These are phyloP conservation scores for Pluteus cervinus DNA, from an alignment of 768 basidiomycete genomes.

Conservation along the genomic window DNA sequence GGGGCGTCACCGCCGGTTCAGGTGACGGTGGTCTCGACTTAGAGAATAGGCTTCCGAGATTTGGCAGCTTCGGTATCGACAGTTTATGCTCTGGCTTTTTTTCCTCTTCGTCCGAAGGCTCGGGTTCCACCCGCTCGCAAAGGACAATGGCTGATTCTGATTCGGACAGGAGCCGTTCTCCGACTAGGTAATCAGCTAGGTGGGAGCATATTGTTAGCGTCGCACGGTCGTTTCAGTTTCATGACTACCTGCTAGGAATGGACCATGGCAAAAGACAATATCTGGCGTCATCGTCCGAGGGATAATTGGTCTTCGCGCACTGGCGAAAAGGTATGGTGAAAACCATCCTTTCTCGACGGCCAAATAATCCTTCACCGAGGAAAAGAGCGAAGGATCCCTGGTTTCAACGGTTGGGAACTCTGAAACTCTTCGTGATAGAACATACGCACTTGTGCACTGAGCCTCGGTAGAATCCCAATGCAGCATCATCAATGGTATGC, in stretches of 20 bases:
- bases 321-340: constrained; percentile 60
- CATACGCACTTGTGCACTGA: constrained; percentile 46
- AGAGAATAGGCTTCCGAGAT: constrained; percentile 35
- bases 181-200: constrained; percentile 55
- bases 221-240: background rate
- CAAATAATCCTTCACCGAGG: constrained; percentile 56
- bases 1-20: constrained; percentile 34
- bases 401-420: constrained; percentile 4
- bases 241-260: constrained; percentile 46
- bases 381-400: constrained; percentile 53
- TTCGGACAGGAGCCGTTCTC: constrained; percentile 51
- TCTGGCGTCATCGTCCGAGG: constrained; percentile 61
- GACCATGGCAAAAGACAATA: constrained; percentile 59
- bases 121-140: constrained; percentile 23
- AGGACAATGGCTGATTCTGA: constrained; percentile 48
- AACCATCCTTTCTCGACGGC: constrained; percentile 66
- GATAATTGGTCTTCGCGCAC: constrained; percentile 51
- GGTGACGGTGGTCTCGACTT: constrained; percentile 50
- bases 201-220: constrained; percentile 1
- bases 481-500: constrained; percentile 51
- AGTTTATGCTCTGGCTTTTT: constrained; percentile 17
- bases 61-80: constrained; percentile 33
- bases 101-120: constrained; percentile 9
- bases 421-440: constrained; percentile 2
- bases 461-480: constrained; percentile 55